Evolutionary conservation across 2,329 filamentous ascomycete species (phyloP).

Genomic region (Zopfia rhizophila): DNA sequence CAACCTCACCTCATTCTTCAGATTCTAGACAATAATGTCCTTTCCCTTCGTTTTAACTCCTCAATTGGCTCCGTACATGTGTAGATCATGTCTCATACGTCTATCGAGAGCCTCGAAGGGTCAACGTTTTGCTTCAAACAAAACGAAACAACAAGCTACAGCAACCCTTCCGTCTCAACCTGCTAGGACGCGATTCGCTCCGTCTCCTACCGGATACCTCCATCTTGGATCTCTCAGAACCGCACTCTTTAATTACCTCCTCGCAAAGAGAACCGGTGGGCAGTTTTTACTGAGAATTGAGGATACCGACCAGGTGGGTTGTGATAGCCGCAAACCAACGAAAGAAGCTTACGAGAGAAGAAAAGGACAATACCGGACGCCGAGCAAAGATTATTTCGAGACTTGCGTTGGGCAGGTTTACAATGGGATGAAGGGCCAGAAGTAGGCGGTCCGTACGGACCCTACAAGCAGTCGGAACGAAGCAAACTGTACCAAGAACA

Average conservation of each 20-base stretch:
- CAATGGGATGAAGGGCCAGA: conserved; percentile 94
- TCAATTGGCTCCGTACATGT: conserved; percentile 38
- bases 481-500: conserved; percentile 77
- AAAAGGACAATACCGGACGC: conserved; percentile 84
- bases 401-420: conserved; percentile 88
- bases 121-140: conserved; percentile 22
- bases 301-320: conserved; percentile 85
- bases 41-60: conserved; percentile 30
- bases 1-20: background rate
- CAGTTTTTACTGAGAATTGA: conserved; percentile 93
- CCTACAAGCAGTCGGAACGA: conserved; percentile 89
- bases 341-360: conserved; percentile 60
- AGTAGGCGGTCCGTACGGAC: conserved; percentile 81
- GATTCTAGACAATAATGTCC: conserved; percentile 30
- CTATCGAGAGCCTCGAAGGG: conserved; percentile 26
- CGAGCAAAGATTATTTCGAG: conserved; percentile 78
- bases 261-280: conserved; percentile 87
- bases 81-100: conserved; percentile 40
- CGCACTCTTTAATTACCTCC: conserved; percentile 92
- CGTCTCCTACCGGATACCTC: conserved; percentile 92
- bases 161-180: conserved; percentile 41
- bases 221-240: conserved; percentile 93
- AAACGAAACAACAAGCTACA: conserved; percentile 20
- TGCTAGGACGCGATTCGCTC: conserved; percentile 84
- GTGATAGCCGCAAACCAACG: background rate